Conservation (phyloP, 176 grass and related monocot species). For the Metroxylon sagu region DNA sequence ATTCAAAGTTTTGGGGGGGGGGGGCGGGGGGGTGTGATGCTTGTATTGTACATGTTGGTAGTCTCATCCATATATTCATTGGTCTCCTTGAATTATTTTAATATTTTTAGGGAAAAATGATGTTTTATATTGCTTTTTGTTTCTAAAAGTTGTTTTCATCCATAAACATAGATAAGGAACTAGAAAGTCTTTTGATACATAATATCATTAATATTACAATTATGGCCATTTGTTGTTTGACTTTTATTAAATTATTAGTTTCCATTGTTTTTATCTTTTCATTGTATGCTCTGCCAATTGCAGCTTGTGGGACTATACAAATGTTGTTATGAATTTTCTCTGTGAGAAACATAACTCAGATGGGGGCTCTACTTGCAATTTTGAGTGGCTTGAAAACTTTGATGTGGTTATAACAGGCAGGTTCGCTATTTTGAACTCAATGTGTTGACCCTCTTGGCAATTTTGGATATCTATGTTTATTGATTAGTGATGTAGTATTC, state of each 20-base stretch:
- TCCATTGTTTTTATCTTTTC: conserved; percentile 18
- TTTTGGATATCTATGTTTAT: conserved; percentile 5
- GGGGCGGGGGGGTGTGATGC: neutral
- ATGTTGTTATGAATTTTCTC: conserved; percentile 97
- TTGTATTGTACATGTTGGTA: neutral
- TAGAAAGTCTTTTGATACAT: too few relatives aligned
- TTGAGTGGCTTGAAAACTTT: conserved; percentile 82
- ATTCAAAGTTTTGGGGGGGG: neutral
- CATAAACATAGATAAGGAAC: too few relatives aligned
- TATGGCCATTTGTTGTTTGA: too few relatives aligned
- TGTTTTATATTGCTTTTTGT: too few relatives aligned
- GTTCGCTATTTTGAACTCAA: conserved; percentile 13
- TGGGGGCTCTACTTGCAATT: conserved; percentile 42
- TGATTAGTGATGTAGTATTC: conserved; percentile 18
- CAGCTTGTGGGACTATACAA: conserved; percentile 97
- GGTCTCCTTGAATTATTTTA: too few relatives aligned
- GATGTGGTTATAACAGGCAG: conserved; percentile 97
- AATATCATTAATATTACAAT: too few relatives aligned
- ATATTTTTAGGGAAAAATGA: too few relatives aligned
- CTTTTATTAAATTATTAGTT: too few relatives aligned
- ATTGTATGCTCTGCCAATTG: conserved; percentile 20
- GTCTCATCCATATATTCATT: too few relatives aligned
- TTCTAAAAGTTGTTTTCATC: too few relatives aligned
- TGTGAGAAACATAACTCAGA: conserved; percentile 49
- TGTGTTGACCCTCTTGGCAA: neutral